Percentiles rank a stretch among this genome's conserved stretches.
Evolutionary conservation across 2,329 filamentous ascomycete genomes (phyloP).

Genomic region (Polychaeton citri): DNA sequence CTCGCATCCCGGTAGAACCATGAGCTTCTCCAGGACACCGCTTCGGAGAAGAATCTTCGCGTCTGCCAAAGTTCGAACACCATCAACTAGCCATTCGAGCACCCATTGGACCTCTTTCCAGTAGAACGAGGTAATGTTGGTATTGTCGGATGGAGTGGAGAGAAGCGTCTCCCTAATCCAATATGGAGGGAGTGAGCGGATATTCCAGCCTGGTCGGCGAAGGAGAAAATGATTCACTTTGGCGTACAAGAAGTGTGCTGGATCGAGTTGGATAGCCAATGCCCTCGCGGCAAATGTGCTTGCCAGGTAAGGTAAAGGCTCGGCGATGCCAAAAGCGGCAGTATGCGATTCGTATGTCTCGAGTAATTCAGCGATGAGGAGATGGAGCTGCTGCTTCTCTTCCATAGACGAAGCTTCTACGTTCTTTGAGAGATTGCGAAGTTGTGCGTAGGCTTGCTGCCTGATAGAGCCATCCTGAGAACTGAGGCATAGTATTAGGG

Average conservation of each 20-base stretch:
- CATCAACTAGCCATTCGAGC: constrained; percentile 55
- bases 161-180: constrained; percentile 60
- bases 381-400: constrained; percentile 64
- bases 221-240: constrained; percentile 80
- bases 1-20: constrained; percentile 46
- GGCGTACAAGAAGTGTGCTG: constrained; percentile 68
- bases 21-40: constrained; percentile 60
- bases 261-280: constrained; percentile 58
- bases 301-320: constrained; percentile 58
- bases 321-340: constrained; percentile 35
- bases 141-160: constrained; percentile 59
- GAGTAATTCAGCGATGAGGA: constrained; percentile 65
- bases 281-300: constrained; percentile 62
- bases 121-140: constrained; percentile 36
- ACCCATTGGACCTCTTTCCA: constrained; percentile 65
- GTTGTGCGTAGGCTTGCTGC: constrained; percentile 58
- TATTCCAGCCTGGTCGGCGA: constrained; percentile 60
- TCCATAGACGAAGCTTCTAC: constrained; percentile 52
- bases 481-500: constrained; percentile 61
- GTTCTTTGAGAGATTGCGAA: constrained; percentile 47
- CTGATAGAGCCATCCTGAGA: constrained; percentile 65
- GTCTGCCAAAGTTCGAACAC: constrained; percentile 46
- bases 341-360: constrained; percentile 46
- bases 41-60: constrained; percentile 47
- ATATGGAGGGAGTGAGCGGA: constrained; percentile 41